Evolutionary conservation across 2,329 filamentous ascomycete species (phyloP), one percentile per base, ranked within the genome.

Genomic region (Talaromyces rugulosus): DNA sequence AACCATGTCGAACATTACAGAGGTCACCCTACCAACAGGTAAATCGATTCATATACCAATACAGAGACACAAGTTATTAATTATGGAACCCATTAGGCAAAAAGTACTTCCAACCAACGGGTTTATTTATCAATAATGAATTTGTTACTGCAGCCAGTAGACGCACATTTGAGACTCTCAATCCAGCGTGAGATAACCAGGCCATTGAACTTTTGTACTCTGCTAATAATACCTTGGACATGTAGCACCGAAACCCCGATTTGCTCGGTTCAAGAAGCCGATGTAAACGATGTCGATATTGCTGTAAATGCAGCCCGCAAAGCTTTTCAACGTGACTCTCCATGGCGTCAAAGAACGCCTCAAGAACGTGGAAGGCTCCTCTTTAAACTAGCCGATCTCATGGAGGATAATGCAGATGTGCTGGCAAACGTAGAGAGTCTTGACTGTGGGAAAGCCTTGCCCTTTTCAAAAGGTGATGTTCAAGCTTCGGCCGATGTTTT

Each of bases 71-170:
- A 5, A 16, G 36, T n/a, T 7, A 42, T 42, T 42, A n/a, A 42
- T 42, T 42, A n/a, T 42, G 2, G 12, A n/a, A 42, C 36, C 4
- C 36, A 42, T 16, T 7, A 42, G 36, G 36, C 36, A n/a, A 42
- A 42, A 85, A 83, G 67, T 91, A 88, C 76, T 80, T 75, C 8
- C 87, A 90, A 75, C 88, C 88, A 1, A 80, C 83, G 33, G 89
- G 89, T 9, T 81, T 92, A 7, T 91, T 90, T 75, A 90, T 91
- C 78, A 87, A 89, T 77, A 90, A 90, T 66, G 87, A 90, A 72
- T 91, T 88, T 71, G 85, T 89, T 59, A 81, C 83, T 71, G 84
- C 84, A 60, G 84, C 80, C 70, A 81, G 81, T 33, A 84, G 82
- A 40, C 79, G 85, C 67, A 88, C 80, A 64, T 81, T 90, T 58